Percentiles rank a stretch among this genome's conserved stretches.
These are phyloP conservation scores for Auricularia sp. DNA, from an alignment of 768 basidiomycete genomes.

Conservation along the genomic window DNA sequence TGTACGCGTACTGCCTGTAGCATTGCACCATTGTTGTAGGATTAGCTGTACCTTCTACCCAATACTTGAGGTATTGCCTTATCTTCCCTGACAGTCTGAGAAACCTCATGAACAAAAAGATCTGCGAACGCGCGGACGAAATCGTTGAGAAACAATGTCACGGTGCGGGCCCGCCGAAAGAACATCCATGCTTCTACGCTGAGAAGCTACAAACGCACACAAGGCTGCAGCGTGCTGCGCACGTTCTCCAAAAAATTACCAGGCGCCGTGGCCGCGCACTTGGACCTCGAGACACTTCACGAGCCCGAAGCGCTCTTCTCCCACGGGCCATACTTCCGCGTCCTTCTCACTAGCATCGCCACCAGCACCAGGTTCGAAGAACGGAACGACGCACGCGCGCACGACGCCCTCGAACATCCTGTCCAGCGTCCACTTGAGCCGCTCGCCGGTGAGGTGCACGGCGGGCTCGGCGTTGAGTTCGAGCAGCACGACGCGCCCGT, in stretches of 20 bases:
- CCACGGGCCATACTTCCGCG: constrained; percentile 36
- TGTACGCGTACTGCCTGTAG: no score
- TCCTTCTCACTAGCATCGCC: constrained; percentile 7
- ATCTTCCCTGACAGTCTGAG: no score
- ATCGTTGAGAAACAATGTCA: no score
- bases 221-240: no score
- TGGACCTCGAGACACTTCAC: constrained; percentile 57
- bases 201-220: no score
- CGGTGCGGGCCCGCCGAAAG: no score
- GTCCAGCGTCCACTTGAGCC: constrained; percentile 70
- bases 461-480: constrained; percentile 96
- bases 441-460: constrained; percentile 82
- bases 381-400: constrained; percentile 60
- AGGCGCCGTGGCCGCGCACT: constrained; percentile 21
- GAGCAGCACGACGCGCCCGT: constrained; percentile 52
- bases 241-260: not conserved
- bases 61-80: no score
- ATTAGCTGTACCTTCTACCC: no score
- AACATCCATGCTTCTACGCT: no score
- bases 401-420: constrained; percentile 70
- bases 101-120: no score
- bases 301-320: constrained; percentile 43
- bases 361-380: constrained; percentile 24
- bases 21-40: no score
- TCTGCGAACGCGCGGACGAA: no score